A percentile compares a stretch with the other conserved stretches of the same genome.
These are phyloP conservation scores for Diaporthe eres DNA, from an alignment of 2,329 filamentous ascomycete species.

Conservation along the genomic window DNA sequence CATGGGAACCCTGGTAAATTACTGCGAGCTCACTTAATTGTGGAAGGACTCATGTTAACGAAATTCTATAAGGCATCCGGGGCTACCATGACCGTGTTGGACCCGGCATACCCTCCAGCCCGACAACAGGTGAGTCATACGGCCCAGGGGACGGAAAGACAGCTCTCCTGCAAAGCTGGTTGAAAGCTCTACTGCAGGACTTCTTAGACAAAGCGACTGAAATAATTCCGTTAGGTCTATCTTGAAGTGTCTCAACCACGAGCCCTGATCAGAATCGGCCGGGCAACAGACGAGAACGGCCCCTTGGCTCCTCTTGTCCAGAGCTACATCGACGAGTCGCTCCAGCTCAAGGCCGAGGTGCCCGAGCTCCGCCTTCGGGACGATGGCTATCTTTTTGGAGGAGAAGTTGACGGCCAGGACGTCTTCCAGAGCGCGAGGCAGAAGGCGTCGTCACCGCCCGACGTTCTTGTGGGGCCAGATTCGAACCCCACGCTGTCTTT, in stretches of 20 bases:
- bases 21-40: neutral
- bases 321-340: conserved; percentile 79
- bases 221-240: conserved; percentile 61
- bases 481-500: conserved; percentile 82
- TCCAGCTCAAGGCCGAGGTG: conserved; percentile 80
- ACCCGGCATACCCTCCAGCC: conserved; percentile 86
- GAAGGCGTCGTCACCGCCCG: conserved; percentile 71
- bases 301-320: conserved; percentile 61
- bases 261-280: conserved; percentile 78
- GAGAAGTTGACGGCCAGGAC: conserved; percentile 68
- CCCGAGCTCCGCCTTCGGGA: conserved; percentile 80
- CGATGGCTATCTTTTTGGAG: conserved; percentile 80
- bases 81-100: conserved; percentile 76
- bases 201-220: neutral
- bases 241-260: conserved; percentile 81
- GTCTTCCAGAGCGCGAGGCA: conserved; percentile 69
- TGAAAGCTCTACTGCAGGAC: no score
- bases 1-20: conserved; percentile 73
- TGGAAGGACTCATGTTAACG: neutral
- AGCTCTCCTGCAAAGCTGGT: neutral
- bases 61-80: conserved; percentile 65
- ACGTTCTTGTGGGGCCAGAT: conserved; percentile 88
- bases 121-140: conserved; percentile 69
- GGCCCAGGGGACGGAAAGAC: neutral
- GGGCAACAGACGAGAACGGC: conserved; percentile 79